Evolutionary conservation across 257 asterid species (phyloP), one percentile per base, ranked within the genome.

Genomic region (Lithospermum erythrorhizon): DNA sequence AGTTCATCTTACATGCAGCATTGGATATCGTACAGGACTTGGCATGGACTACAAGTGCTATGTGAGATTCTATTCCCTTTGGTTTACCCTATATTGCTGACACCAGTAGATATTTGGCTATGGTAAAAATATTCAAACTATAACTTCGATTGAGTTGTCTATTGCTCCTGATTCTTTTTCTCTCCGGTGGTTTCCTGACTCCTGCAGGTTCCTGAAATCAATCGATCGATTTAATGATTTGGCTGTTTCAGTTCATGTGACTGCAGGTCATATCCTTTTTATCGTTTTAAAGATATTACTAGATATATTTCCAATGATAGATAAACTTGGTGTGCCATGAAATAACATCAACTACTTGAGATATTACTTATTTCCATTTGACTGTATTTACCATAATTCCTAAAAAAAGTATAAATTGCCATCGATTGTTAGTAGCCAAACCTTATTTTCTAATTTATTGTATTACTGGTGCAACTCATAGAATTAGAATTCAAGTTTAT

Each of bases 241-340:
- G 82, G 90, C 81, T 75, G 99, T 89, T n/a, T 89, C 97, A 4
- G 95, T 93, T 8, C 84, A 89, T 60, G 96, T 93, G 59, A 89
- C 95, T 69, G 96, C 97, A 55, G 99, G 99, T 79, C 99, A 93
- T 93, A 93, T 93, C 97, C 97, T 93, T 66, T 60, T 64, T 45
- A 27, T 27, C 4, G 32, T 27, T 27, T n/a, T n/a, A n/a, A 27
- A 2, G 6, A 3, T 27, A 27, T 27, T 27, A 27, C 32, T 7
- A 27, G 32, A 27, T 27, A 27, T 27, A 27, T 27, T 27, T 2
- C 32, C 32, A 27, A 3, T 3, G 6, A 27, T 27, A 27, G 60
- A 70, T 27, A 57, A 23, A 1, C 16, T 58, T 37, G 21, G 32
- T 22, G 49, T 41, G 16, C 49, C 45, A 35, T 13, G 2, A 32